Evolutionary conservation across 352 stramenopile genomes (phyloP).

Genomic region (Phytophthora fragariae): DNA sequence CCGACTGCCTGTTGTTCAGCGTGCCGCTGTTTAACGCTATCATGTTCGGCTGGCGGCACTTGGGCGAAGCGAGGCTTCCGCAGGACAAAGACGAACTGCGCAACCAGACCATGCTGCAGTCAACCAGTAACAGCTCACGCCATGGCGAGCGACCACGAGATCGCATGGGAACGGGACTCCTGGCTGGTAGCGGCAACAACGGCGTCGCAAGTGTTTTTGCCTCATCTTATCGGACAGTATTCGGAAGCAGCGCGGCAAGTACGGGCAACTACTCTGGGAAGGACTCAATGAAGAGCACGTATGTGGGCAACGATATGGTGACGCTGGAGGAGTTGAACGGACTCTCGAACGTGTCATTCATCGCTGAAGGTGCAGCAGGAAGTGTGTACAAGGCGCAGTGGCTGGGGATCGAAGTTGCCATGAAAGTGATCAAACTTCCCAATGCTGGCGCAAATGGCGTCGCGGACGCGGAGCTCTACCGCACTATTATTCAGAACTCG

Average conservation of each 20-base stretch:
- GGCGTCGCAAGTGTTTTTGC: constrained; percentile 43
- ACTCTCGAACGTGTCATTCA: constrained; percentile 60
- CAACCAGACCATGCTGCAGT: constrained; percentile 40
- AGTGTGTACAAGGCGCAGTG: constrained; percentile 75
- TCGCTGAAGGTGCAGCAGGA: constrained; percentile 68
- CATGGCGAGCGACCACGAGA: constrained; percentile 39
- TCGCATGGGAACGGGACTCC: constrained; percentile 35
- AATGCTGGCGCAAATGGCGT: constrained; percentile 46
- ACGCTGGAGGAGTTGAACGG: constrained; percentile 67
- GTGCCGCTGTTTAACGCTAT: constrained; percentile 65
- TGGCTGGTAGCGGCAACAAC: constrained; percentile 32
- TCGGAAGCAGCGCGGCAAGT: constrained; percentile 46
- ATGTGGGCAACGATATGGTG: constrained; percentile 56
- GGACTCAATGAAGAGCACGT: constrained; percentile 52
- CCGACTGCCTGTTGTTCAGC: constrained; percentile 51
- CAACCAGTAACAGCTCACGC: constrained; percentile 39
- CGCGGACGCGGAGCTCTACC: constrained; percentile 62
- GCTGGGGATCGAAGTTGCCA: constrained; percentile 76
- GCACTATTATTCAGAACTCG: constrained; percentile 76
- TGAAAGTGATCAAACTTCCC: constrained; percentile 79
- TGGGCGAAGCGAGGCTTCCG: constrained; percentile 36
- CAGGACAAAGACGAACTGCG: constrained; percentile 25
- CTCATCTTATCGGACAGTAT: constrained; percentile 49
- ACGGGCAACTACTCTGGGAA: constrained; percentile 32
- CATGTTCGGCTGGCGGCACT: constrained; percentile 50